Percentiles rank a stretch among this genome's conserved stretches.
Conservation (phyloP, 495 filamentous ascomycete species). For the Hypoxylon fuscum region DNA sequence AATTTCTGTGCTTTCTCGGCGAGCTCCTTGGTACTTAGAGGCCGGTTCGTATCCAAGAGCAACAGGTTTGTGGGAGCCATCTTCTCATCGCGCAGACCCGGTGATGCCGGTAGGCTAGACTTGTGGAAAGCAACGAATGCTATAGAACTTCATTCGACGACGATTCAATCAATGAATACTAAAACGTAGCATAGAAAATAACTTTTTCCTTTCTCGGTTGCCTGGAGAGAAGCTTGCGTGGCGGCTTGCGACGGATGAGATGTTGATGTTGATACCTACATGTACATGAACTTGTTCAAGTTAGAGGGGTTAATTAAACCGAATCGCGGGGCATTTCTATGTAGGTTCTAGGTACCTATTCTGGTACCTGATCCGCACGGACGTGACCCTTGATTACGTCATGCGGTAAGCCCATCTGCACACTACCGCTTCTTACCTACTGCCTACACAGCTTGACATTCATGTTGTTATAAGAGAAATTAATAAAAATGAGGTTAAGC, state of each 20-base stretch:
- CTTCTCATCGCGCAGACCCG: slow-evolving; percentile 12
- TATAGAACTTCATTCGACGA: slow-evolving; percentile 23
- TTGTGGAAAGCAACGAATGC: not conserved
- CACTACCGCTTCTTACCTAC: too few species aligned
- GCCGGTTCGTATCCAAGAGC: slow-evolving; percentile 42
- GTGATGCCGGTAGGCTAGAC: slow-evolving; percentile 7
- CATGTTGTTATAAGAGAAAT: too few species aligned
- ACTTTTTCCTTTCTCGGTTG: slow-evolving; percentile 11
- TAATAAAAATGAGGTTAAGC: too few species aligned
- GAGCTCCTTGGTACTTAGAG: slow-evolving; percentile 79
- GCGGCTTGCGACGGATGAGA: slow-evolving; percentile 5
- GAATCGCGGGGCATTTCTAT: not conserved
- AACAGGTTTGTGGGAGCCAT: slow-evolving; percentile 22
- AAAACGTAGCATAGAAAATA: slow-evolving; percentile 1
- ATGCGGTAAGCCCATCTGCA: too few species aligned
- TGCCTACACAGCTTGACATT: too few species aligned
- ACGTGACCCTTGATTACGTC: too few species aligned
- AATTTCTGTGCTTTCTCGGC: slow-evolving; percentile 75
- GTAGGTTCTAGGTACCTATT: too few species aligned
- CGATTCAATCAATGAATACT: slow-evolving; percentile 2
- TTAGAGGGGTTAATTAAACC: too few species aligned
- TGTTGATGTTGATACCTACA: slow-evolving; percentile 3
- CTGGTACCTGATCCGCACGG: too few species aligned
- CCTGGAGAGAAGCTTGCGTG: slow-evolving; percentile 30
- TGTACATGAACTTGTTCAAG: too few species aligned